Evolutionary conservation across 768 basidiomycete genomes (phyloP).

Genomic region (Tulasnella sp.): DNA sequence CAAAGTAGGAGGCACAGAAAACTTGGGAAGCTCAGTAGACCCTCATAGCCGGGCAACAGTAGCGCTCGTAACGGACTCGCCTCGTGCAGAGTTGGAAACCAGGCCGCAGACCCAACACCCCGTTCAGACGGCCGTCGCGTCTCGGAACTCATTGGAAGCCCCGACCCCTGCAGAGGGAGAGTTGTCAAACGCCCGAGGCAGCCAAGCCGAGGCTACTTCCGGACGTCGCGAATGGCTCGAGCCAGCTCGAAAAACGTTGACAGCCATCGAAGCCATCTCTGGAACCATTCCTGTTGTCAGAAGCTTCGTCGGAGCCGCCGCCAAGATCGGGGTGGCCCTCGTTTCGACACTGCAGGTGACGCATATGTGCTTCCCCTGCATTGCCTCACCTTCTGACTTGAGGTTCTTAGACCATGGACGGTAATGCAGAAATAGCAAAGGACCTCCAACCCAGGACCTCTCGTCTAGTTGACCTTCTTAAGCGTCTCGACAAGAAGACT

Average conservation of each 20-base stretch:
- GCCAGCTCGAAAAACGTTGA: background rate
- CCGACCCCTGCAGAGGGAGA: background rate
- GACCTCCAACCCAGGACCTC: background rate
- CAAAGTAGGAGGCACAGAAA: no score
- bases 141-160: background rate
- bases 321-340: background rate
- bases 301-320: background rate
- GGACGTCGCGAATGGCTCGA: background rate
- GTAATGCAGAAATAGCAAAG: background rate
- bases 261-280: background rate
- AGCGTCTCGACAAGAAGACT: background rate
- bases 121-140: background rate
- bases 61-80: no score
- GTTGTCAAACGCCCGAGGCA: background rate
- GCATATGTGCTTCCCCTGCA: background rate
- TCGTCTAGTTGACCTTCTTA: background rate
- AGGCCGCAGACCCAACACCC: no score
- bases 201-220: background rate
- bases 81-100: no score
- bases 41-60: no score
- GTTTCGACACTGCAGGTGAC: background rate
- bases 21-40: no score
- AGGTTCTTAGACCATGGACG: background rate
- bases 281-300: background rate
- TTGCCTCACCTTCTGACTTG: background rate